Base-by-base conservation (phyloP, 2,329 filamentous ascomycete genomes). In the Pseudogymnoascus sp. region DNA sequence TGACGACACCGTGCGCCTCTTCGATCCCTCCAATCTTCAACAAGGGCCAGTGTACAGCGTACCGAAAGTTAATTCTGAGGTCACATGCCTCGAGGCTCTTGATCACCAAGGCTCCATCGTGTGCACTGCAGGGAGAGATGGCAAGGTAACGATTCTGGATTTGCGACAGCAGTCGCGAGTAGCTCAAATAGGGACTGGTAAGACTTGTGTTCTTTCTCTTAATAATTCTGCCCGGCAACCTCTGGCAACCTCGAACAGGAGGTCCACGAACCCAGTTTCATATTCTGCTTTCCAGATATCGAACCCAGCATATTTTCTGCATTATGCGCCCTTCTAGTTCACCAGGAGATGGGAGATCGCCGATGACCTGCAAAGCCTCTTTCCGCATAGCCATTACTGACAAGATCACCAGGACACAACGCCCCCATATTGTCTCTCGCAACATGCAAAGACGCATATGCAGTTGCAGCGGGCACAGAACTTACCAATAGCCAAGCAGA, bases 381-480 rank as follows among this genome's bases (percentile, higher is more conserved):
- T 21, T 21, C 16, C 40, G 10, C 10, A 47, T 36, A 31, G 11
- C 26, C 8, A 21, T 29, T 60, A 29, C 59, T 66, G 34, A 65
- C 39, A 51, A 45, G 36, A 14, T 18, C n/a, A 18, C 42, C 54
- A 78, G 79, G 77, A 42, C 75, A 77, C 63, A 76, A 77, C 54
- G 77, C 78, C 34, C 74, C 86, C 10, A 80, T 93, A 14, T 77
- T 88, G 11, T 87, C 89, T 12, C 76, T 93, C 59, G 86, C 87
- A 1, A 79, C 86, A 67, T 83, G 81, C 59, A 74, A 79, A 8
- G 71, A 75, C 10, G 81, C 81, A 12, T 83, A 86, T 68, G 80
- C 84, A 3, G 76, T 93, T 16, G 89, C 86, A 21, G 85, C 86
- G 6, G 90, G 90, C 34, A 91, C 89, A 0, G 90, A 93, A 70